A percentile compares a stretch with the other conserved stretches of the same genome.
phyloP scores from a whole-genome alignment of 345 rosid species.

The Geranium rotundifolium region DNA sequence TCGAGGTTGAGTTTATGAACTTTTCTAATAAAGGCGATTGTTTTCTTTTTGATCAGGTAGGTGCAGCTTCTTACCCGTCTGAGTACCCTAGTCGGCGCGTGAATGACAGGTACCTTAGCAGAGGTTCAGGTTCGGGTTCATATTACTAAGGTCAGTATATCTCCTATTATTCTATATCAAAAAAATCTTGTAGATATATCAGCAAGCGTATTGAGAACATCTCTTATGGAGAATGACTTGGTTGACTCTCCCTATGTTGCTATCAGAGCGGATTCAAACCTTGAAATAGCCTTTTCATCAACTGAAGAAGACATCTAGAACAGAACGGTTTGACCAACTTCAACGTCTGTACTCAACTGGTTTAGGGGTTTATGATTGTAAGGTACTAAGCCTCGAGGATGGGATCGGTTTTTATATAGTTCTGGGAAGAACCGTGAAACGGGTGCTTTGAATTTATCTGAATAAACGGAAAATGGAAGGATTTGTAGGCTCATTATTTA shows the following conservation, averaged over 20 bases:
- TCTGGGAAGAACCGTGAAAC: background rate
- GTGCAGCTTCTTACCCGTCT: constrained; percentile 1
- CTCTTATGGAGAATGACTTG: background rate
- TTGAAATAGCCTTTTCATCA: background rate
- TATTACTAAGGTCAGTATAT: background rate
- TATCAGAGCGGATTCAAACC: background rate
- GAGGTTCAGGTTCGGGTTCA: background rate
- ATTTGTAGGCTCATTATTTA: background rate
- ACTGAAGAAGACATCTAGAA: background rate
- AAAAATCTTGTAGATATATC: background rate
- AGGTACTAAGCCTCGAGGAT: background rate
- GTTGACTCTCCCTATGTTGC: background rate
- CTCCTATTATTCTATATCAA: background rate
- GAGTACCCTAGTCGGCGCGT: constrained; percentile 3
- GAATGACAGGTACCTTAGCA: background rate
- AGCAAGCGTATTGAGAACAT: background rate
- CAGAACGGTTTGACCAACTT: background rate
- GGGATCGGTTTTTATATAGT: background rate
- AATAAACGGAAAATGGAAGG: background rate
- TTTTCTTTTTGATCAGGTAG: background rate
- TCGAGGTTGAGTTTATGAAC: background rate
- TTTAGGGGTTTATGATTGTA: background rate
- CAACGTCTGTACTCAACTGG: background rate
- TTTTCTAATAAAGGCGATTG: too few relatives aligned
- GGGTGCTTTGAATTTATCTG: background rate